Evolutionary conservation across 2,329 filamentous ascomycete species (phyloP), one percentile per base, ranked within the genome.

Genomic region (Cercospora sp.): DNA sequence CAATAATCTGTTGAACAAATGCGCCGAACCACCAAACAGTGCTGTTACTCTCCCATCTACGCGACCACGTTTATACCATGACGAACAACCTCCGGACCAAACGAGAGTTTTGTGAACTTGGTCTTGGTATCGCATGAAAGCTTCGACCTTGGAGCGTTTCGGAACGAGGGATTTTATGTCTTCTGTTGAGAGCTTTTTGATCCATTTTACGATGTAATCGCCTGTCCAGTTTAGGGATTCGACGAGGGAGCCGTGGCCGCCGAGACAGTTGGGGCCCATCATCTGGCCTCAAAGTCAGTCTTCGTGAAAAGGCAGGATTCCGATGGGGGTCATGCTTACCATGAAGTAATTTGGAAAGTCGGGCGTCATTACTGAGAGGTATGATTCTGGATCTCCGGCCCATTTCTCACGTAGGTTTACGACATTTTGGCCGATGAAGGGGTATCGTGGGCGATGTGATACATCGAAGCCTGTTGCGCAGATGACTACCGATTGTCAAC

Each of bases 191-290:
- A 55, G 24, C 1, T 55, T 55, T 13, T 16, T 6, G 49, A 55
- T 55, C 49, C 49, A 55, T n/a, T 55, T 55, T 1, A 81, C 74
- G 32, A 85, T 78, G 70, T 85, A 83, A 69, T 86, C 84, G 57
- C 57, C 70, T 6, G 63, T 69, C 69, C 69, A 70, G 45, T 61
- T 60, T 2, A 71, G 55, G 16, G 58, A 66, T 45, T 66, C 68
- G 13, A 70, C 45, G 7, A 71, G 30, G 26, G 61, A 66, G n/a
- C 69, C 69, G 40, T 72, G 69, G 24, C 66, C 66, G 10, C 51
- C 60, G 1, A 60, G 61, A 18, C 66, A 69, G 21, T 69, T 70
- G 2, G 70, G 70, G 12, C 70, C 70, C 55, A 69, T 72, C 61
- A 68, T 65, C 24, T 24, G 21, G 21, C 21, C 21, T 21, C 21